These are phyloP conservation scores for Aspergillus novoparasiticus DNA, from an alignment of 2,329 filamentous ascomycete genomes.

Conservation along the genomic window DNA sequence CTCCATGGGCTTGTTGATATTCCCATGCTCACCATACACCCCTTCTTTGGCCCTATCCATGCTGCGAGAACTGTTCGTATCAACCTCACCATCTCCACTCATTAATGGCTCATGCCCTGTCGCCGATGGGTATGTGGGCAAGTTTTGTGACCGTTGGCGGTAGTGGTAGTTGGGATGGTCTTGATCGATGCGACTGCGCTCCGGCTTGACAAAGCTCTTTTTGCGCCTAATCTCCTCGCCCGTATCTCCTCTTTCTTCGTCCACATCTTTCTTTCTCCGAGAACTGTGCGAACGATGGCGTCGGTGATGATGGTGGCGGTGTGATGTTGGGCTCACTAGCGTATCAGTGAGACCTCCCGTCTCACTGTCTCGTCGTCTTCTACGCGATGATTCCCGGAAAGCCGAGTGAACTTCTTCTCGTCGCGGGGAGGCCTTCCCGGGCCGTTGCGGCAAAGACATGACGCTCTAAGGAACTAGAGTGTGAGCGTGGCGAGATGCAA, in stretches of 20 bases:
- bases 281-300: slow-evolving; percentile 49
- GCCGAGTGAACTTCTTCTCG: slow-evolving; percentile 61
- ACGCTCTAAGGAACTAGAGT: slow-evolving; percentile 15
- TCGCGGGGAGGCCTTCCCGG: slow-evolving; percentile 62
- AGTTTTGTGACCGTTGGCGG: slow-evolving; percentile 88
- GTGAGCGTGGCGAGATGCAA: background rate
- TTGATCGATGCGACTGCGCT: slow-evolving; percentile 79
- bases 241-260: slow-evolving; percentile 58
- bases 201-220: slow-evolving; percentile 84
- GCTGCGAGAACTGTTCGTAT: slow-evolving; percentile 65
- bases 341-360: slow-evolving; percentile 53
- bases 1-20: slow-evolving; percentile 47
- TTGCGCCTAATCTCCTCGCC: slow-evolving; percentile 66
- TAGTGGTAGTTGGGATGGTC: slow-evolving; percentile 97
- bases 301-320: slow-evolving; percentile 41
- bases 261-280: slow-evolving; percentile 44
- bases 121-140: slow-evolving; percentile 85
- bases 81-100: slow-evolving; percentile 63
- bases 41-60: slow-evolving; percentile 55
- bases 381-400: slow-evolving; percentile 69
- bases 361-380: slow-evolving; percentile 73
- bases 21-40: slow-evolving; percentile 35
- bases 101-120: slow-evolving; percentile 88
- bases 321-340: slow-evolving; percentile 35
- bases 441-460: slow-evolving; percentile 61